Percentiles rank a stretch among this genome's conserved stretches.
phyloP scores from a whole-genome alignment of 2,329 filamentous ascomycete species.

The Emericellopsis cladophorae region DNA sequence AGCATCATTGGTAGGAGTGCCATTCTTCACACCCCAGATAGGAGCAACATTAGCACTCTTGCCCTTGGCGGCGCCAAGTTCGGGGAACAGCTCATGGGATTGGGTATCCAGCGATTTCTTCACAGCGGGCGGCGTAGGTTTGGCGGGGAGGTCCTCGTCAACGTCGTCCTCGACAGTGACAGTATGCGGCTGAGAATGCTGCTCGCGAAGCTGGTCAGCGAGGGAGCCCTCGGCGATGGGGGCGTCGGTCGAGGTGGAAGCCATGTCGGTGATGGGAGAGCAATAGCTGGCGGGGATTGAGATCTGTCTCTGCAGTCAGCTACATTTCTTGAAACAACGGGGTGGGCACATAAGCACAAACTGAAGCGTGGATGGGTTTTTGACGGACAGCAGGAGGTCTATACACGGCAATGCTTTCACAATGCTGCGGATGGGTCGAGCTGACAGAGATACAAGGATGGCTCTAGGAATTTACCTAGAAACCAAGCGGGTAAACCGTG shows the following conservation, averaged over 20 bases:
- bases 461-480: constrained; percentile 25
- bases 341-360: no score
- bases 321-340: no score
- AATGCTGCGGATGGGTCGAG: no score
- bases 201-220: constrained; percentile 51
- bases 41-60: constrained; percentile 57
- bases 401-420: no score
- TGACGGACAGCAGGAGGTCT: neutral
- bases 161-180: constrained; percentile 68
- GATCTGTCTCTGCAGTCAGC: no score
- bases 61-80: constrained; percentile 58
- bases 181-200: constrained; percentile 45
- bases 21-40: constrained; percentile 69
- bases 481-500: constrained; percentile 21
- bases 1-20: constrained; percentile 42
- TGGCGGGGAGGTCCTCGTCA: constrained; percentile 60
- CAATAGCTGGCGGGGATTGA: no score
- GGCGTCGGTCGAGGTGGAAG: constrained; percentile 16
- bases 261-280: constrained; percentile 20
- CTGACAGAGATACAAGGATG: constrained; percentile 1
- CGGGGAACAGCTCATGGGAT: constrained; percentile 89
- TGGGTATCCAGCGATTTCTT: constrained; percentile 55
- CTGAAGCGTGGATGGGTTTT: no score
- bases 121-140: constrained; percentile 8
- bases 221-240: constrained; percentile 34